Evolutionary conservation across 768 basidiomycete genomes (phyloP).

Genomic region (Wakefieldia striispora): DNA sequence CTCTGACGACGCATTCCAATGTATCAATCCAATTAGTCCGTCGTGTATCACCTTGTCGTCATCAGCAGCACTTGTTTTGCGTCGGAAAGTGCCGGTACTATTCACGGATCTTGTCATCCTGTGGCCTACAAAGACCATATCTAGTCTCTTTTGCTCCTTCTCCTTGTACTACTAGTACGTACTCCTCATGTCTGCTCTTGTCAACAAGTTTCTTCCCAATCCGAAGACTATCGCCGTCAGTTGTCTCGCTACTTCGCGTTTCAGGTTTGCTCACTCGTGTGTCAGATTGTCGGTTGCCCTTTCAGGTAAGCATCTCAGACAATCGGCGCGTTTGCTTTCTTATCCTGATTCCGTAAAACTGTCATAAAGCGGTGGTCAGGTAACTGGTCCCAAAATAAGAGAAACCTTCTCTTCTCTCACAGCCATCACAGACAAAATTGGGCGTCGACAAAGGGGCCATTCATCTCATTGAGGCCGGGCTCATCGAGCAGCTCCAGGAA

Average conservation of each 20-base stretch:
- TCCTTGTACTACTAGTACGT: background rate
- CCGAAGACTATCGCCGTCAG: constrained; percentile 81
- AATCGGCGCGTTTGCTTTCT: background rate
- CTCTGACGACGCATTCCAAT: background rate
- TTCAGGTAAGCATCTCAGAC: constrained; percentile 66
- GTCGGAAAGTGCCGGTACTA: constrained; percentile 9
- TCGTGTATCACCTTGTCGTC: no score
- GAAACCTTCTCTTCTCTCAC: constrained; percentile 7
- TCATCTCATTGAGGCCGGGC: constrained; percentile 82
- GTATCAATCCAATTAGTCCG: no score
- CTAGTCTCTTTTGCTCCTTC: background rate
- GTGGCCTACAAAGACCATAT: constrained; percentile 1
- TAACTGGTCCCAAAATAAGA: background rate
- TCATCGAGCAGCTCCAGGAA: constrained; percentile 68
- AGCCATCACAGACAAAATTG: constrained; percentile 52
- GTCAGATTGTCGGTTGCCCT: constrained; percentile 89
- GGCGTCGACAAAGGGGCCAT: constrained; percentile 91
- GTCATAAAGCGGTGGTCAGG: constrained; percentile 30
- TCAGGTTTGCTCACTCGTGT: constrained; percentile 7
- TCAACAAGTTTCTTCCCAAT: constrained; percentile 38
- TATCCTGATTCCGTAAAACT: constrained; percentile 12
- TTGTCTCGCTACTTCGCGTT: constrained; percentile 14
- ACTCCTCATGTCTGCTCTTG: constrained; percentile 19
- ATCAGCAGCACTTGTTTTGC: background rate
- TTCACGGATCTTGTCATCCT: background rate